Base-by-base conservation (phyloP, 352 stramenopile species). In the Hyaloperonospora brassicae region DNA sequence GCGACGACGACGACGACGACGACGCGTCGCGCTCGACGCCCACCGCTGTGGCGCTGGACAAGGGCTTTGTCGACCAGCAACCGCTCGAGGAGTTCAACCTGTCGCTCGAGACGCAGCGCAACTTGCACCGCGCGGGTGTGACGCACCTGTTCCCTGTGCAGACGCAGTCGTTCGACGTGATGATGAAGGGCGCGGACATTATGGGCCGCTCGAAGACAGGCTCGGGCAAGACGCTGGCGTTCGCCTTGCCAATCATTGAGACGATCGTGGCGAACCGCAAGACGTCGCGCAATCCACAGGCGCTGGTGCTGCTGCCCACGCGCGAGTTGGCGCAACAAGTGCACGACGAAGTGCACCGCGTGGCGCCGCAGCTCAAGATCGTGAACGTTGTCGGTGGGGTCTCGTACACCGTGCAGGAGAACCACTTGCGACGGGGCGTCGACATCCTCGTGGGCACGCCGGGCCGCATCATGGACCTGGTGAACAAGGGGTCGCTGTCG, bases 291-390 rank as follows among this genome's bases (percentile, higher is more conserved):
- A 65, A 87, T 38, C 96, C 96, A 30, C 81, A 87, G 39, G 86
- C 97, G 47, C 68, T 99, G 9, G 86, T 99, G 17, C 70, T 99
- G 57, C 85, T 97, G 17, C 97, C 97, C 0, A 99, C 96, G 24
- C 90, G 97, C 30, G 97, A 99, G 80, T 79, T 99, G 39, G 95
- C 95, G 38, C 86, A 93, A 62, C 97, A 99, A 68, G 97, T 98
- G 48, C 71, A 91, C 49, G 92, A 98, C 41, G 93, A 98, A 60
- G 71, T 91, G 47, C 70, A 77, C 53, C 76, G 79, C 38, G 71
- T 93, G 52, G 81, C 88, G n/a, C 79, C 89, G 40, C 92, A 97
- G 66, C 77, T 98, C 14, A 74, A 81, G 49, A 91, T 73, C 22
- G 71, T 94, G 25, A 96, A 88, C 60, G 89, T 97, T 57, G 97